Evolutionary conservation across 495 filamentous ascomycete species (phyloP).

Genomic region (Tirmania nivea): DNA sequence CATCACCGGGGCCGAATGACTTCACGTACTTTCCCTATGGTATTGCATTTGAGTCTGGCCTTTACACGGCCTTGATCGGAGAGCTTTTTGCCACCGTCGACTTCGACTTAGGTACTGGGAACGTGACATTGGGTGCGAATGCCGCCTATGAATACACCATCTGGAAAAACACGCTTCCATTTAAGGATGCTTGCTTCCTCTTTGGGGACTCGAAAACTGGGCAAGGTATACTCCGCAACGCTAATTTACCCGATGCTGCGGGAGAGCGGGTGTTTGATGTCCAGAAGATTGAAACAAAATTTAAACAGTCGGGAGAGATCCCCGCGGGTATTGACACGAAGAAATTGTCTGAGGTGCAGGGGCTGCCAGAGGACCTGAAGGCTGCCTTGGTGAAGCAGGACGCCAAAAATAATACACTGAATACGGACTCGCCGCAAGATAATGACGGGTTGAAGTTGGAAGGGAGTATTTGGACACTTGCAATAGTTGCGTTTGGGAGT

Average conservation of each 20-base stretch:
- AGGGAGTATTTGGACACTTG: not conserved
- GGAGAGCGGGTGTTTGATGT: not conserved
- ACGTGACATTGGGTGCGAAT: not conserved
- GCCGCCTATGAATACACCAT: not conserved
- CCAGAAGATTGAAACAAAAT: not conserved
- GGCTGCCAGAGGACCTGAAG: not conserved
- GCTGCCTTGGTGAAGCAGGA: not conserved
- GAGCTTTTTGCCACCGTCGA: not conserved
- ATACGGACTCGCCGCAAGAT: not conserved
- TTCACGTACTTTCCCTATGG: not conserved
- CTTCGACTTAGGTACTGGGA: not conserved
- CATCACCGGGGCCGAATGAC: not conserved
- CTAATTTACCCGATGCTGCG: not conserved
- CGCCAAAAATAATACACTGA: not conserved
- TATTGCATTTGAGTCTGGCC: not conserved
- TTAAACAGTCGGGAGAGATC: not conserved
- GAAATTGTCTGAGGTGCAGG: not conserved
- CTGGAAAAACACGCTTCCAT: not conserved
- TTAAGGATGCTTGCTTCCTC: not conserved
- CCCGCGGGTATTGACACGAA: not conserved
- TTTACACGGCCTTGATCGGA: not conserved
- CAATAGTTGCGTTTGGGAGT: not conserved
- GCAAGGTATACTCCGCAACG: not conserved
- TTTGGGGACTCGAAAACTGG: not conserved
- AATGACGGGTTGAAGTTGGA: not conserved